Evolutionary conservation across 179 eudicot species (phyloP), one percentile per base, ranked within the genome.

Genomic region (Spergularia azorica): DNA sequence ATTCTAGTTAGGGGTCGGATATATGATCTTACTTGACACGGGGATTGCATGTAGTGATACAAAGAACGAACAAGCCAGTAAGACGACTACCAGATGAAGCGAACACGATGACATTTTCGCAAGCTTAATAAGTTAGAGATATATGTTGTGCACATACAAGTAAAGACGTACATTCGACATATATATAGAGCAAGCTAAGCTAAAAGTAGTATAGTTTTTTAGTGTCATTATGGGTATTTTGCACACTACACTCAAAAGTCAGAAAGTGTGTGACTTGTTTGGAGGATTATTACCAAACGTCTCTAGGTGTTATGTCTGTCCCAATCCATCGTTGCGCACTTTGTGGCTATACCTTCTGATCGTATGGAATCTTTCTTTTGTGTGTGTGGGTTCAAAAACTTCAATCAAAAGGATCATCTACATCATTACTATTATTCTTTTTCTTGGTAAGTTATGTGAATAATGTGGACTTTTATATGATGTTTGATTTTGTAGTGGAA

Each of bases 21-120:
- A 1, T 7, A 26, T 17, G 56, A 48, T n/a, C 36, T 67, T 89
- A 89, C 90, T 79, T 70, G 92, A 70, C 18, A 78, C 38, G 20
- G 87, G 79, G 66, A 80, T 76, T 51, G 87, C 81, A 62, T 73
- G 76, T 48, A 84, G 80, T 39, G 83, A 65, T 59, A 89, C 54
- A 17, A 83, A 77, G 63, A 43, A 75, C 74, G 87, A 83, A 73
- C 82, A 79, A 83, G 78, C 77, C n/a, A 85, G 78, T 57, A 80
- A 12, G 80, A 83, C 14, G 63, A 79, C 67, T 20, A 81, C 63
- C 36, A 66, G 60, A 72, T 39, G 71, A 81, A 78, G 70, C 12
- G 67, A n/a, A n/a, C 57, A 78, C 18, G 54, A 67, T 14, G 67
- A 78, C 89, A 84, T 84, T 39, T 77, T 21, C 20, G 20, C 3